Conservation (phyloP, 2,329 filamentous ascomycete species). For the Incumbomyces delicatus region DNA sequence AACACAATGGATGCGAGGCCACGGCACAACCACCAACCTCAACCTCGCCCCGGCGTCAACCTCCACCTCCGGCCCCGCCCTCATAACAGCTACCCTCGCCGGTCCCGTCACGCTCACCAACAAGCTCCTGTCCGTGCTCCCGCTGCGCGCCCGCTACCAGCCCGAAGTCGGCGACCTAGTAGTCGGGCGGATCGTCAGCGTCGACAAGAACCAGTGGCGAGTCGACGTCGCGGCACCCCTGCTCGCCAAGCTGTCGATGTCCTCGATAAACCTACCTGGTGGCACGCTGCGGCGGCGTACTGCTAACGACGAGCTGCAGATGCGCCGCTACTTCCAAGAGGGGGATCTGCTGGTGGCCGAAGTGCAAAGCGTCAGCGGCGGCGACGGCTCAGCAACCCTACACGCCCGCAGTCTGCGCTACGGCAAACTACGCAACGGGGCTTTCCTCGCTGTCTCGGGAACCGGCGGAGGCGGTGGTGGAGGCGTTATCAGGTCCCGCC, state of each 20-base stretch:
- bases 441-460: slow-evolving; percentile 74
- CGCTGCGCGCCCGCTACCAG: slow-evolving; percentile 82
- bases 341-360: slow-evolving; percentile 90
- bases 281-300: slow-evolving; percentile 86
- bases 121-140: slow-evolving; percentile 86
- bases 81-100: slow-evolving; percentile 81
- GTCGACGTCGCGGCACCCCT: slow-evolving; percentile 86
- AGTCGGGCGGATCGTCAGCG: slow-evolving; percentile 84
- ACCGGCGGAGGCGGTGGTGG: slow-evolving; percentile 54
- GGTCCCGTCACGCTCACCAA: slow-evolving; percentile 89
- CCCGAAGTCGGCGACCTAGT: slow-evolving; percentile 95
- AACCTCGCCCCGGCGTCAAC: slow-evolving; percentile 31
- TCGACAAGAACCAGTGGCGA: slow-evolving; percentile 88
- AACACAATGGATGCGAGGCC: slow-evolving; percentile 97
- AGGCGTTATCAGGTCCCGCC: slow-evolving; percentile 59
- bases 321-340: slow-evolving; percentile 92
- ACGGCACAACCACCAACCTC: slow-evolving; percentile 58
- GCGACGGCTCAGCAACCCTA: slow-evolving; percentile 74
- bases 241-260: slow-evolving; percentile 74
- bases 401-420: slow-evolving; percentile 89
- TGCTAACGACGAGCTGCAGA: slow-evolving; percentile 93
- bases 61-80: slow-evolving; percentile 33
- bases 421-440: slow-evolving; percentile 87
- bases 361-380: slow-evolving; percentile 71
- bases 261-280: slow-evolving; percentile 86